Evolutionary conservation across 176 grass and related monocot species (phyloP), one percentile per base, ranked within the genome.

Genomic region (Eleusine indica): DNA sequence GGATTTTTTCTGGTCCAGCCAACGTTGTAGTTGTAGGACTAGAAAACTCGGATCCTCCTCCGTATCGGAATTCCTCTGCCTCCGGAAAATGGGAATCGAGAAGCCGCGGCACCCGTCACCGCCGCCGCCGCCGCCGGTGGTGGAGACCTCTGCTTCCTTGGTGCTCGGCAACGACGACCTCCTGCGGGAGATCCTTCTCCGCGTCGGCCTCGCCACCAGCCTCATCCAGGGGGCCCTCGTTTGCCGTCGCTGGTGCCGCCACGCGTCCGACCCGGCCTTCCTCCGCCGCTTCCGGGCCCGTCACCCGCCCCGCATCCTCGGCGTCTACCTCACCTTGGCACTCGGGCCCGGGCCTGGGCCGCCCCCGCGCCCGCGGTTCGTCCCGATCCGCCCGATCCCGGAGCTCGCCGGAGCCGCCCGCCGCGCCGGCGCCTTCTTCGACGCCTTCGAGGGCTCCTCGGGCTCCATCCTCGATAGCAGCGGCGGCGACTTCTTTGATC

Each of bases 121-220:
- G 43, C n/a, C 22, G 9, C 60, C 0, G n/a, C 25, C 21, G 1
- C 3, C 9, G 57, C 2, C 58, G 49, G 49, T 17, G 12, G 10
- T 19, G 15, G n/a, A 73, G 2, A 9, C 53, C 6, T 13, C 51
- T 41, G 6, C 29, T 17, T 87, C 42, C 1, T 41, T 17, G 53
- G 86, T 87, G 53, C 71, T 87, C 14, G 70, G 30, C 19, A 19
- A 69, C 19, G 85, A 75, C 25, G 78, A 87, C 85, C 71, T 87
- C 21, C 86, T 87, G 64, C 44, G 66, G 9, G 86, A 87, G 65
- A 87, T 87, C 79, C 72, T 87, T 12, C 15, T 82, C 73, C 79
- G 65, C 32, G 14, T 87, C 42, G 30, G 15, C 21, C 53, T 63
- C 15, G 64, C 72, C 30, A 82, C 21, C 53, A 51, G 17, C 30